These are phyloP conservation scores for Phyllosticta citribraziliensis DNA, from an alignment of 2,329 filamentous ascomycete genomes.

Conservation along the genomic window DNA sequence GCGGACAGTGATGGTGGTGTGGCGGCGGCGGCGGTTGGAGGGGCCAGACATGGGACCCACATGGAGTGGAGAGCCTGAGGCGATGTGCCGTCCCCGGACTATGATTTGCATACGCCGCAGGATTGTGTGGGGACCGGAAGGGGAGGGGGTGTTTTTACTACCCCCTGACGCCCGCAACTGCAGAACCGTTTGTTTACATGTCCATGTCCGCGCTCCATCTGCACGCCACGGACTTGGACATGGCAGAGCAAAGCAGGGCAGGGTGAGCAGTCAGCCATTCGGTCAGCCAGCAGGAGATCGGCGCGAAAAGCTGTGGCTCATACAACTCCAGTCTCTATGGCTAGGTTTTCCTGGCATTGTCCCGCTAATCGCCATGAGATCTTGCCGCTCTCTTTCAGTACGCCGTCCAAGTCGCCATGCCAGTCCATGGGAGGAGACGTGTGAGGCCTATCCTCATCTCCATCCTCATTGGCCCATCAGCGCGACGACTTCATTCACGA, in stretches of 20 bases:
- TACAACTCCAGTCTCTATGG: not conserved
- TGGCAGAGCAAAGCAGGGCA: not conserved
- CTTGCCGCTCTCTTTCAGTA: not conserved
- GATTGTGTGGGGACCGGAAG: not conserved
- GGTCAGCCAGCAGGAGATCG: too few species aligned
- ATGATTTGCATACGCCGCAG: not conserved
- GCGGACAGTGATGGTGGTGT: not conserved
- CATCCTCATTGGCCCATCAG: not conserved
- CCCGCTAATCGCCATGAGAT: not conserved
- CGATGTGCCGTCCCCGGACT: not conserved
- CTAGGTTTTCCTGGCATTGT: not conserved
- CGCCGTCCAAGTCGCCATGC: too few species aligned
- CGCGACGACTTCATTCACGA: not conserved
- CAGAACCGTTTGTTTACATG: not conserved
- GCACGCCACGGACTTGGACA: not conserved
- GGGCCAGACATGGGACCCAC: not conserved
- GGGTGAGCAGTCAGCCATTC: not conserved
- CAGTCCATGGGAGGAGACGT: not conserved
- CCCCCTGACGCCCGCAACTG: not conserved
- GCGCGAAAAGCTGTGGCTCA: not conserved
- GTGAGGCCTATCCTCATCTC: not conserved
- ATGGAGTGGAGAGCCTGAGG: not conserved
- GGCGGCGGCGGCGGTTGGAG: not conserved
- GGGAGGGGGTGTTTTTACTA: not conserved
- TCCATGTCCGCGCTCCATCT: not conserved